Percentiles rank a stretch among this genome's conserved stretches.
Evolutionary conservation across 208 protist species (phyloP).

Genomic region (Crithidia bombi): DNA sequence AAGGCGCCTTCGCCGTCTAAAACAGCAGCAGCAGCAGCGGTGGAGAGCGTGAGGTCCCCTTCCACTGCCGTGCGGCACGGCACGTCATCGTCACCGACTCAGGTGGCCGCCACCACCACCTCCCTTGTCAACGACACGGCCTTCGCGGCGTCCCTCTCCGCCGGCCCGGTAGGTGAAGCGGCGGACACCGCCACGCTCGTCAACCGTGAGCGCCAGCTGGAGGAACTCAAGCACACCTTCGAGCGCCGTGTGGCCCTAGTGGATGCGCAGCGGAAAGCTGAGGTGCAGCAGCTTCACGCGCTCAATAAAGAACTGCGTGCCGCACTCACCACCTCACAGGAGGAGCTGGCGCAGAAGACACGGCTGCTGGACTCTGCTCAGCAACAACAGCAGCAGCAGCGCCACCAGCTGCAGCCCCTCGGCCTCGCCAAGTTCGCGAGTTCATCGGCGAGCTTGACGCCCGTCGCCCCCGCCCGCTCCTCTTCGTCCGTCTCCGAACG

Average conservation of each 20-base stretch:
- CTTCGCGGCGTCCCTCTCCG: neutral
- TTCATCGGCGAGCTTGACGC: neutral
- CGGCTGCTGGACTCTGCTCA: constrained; percentile 38
- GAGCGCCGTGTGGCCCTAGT: constrained; percentile 50
- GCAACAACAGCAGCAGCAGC: constrained; percentile 14
- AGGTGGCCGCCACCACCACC: neutral
- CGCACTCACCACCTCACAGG: constrained; percentile 58
- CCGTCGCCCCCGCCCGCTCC: neutral
- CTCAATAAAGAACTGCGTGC: constrained; percentile 69
- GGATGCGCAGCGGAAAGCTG: constrained; percentile 47
- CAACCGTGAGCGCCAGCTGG: constrained; percentile 38
- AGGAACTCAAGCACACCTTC: constrained; percentile 49
- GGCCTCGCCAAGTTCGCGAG: neutral
- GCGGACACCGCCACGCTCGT: constrained; percentile 21
- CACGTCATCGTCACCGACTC: neutral
- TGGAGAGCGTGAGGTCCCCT: neutral
- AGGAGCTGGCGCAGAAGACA: constrained; percentile 43
- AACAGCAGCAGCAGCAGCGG: neutral
- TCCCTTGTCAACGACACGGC: neutral
- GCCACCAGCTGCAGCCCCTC: neutral
- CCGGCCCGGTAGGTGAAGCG: neutral
- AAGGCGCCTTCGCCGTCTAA: neutral
- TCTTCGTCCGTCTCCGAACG: constrained; percentile 8
- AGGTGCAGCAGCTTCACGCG: constrained; percentile 54
- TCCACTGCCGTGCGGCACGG: neutral